These are phyloP conservation scores for Vaccinium corymbosum DNA, from an alignment of 148 eudicot genomes.

Conservation along the genomic window DNA sequence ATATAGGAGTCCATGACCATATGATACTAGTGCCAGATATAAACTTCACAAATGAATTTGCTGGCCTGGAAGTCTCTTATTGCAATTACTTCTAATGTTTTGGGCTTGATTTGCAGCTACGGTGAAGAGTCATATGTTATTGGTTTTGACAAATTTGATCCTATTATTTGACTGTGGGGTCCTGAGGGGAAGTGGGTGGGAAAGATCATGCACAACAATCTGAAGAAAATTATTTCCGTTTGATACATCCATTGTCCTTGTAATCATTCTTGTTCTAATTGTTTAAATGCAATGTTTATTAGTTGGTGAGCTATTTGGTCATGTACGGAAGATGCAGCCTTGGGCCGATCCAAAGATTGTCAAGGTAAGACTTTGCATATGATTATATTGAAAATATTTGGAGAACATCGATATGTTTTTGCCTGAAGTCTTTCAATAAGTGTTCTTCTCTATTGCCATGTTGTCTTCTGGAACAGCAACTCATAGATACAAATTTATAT, in stretches of 20 bases:
- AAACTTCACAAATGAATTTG: background rate
- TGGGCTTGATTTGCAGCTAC: conserved; percentile 7
- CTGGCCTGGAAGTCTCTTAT: background rate
- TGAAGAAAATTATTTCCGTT: background rate
- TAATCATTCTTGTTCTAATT: background rate
- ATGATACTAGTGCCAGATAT: background rate
- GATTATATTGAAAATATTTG: background rate
- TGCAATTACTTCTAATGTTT: background rate
- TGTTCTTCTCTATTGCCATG: background rate
- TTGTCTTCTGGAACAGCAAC: conserved; percentile 48
- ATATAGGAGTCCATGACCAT: background rate
- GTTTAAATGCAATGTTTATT: background rate
- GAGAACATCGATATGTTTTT: background rate
- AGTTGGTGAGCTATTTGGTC: conserved; percentile 88
- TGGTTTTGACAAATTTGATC: background rate
- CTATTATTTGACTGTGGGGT: background rate
- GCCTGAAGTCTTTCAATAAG: background rate
- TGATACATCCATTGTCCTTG: background rate
- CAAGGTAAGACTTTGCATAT: conserved; percentile 44
- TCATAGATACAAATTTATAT: conserved; percentile 61
- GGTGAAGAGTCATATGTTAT: background rate
- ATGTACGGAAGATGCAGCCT: conserved; percentile 81
- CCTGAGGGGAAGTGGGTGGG: background rate
- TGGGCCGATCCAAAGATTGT: conserved; percentile 98
- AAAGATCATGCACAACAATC: no score